Percentiles rank a stretch among this genome's conserved stretches.
phyloP scores from a whole-genome alignment of 495 filamentous ascomycete species.

The Aspergillus steynii region DNA sequence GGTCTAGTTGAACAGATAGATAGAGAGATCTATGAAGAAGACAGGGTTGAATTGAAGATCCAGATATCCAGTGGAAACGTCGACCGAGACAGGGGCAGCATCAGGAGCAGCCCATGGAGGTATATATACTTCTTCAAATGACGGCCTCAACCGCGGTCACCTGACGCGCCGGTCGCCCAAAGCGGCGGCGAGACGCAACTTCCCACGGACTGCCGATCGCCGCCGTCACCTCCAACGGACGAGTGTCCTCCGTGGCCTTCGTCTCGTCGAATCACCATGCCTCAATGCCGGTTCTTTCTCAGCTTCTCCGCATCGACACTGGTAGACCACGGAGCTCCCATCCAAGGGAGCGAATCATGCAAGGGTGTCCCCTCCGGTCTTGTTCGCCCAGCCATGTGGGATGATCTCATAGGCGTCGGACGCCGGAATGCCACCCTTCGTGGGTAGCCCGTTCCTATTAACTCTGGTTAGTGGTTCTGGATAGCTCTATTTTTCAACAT shows the following conservation, averaged over 20 bases:
- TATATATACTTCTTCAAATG: not conserved
- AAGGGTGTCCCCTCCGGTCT: not conserved
- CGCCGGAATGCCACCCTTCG: conserved; percentile 4
- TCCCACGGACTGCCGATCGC: not conserved
- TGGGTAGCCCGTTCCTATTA: not conserved
- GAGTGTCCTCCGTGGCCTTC: conserved; percentile 15
- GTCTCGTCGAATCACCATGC: not conserved
- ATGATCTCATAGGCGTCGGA: conserved; percentile 14
- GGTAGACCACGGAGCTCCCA: not conserved
- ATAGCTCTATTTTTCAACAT: not conserved
- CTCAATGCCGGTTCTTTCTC: not conserved
- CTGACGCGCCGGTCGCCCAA: conserved; percentile 9
- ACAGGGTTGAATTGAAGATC: no score
- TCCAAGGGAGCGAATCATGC: not conserved
- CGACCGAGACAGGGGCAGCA: no score
- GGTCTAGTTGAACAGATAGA: conserved; percentile 12
- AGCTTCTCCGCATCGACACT: not conserved
- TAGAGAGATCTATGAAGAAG: not conserved
- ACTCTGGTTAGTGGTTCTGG: not conserved
- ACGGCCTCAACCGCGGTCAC: not conserved
- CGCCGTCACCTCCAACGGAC: conserved; percentile 10
- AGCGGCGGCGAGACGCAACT: conserved; percentile 5
- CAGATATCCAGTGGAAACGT: no score
- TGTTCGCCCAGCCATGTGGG: conserved; percentile 11
- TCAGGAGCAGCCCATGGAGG: no score